Conservation (phyloP, 2,329 filamentous ascomycete genomes). For the Colletotrichum tofieldiae region DNA sequence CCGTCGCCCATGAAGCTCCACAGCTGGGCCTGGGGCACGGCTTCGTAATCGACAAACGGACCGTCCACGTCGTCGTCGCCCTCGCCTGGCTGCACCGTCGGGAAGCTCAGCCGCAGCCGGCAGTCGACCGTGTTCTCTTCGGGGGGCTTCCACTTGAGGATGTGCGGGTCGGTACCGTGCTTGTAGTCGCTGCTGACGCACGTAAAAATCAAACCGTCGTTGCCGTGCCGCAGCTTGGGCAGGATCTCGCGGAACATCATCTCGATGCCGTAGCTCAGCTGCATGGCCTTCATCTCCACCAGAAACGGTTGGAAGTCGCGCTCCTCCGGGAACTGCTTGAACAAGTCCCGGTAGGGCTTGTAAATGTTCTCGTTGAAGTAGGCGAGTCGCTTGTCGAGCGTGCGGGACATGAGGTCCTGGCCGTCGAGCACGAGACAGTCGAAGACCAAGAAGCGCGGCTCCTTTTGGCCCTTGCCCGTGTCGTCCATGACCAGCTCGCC, state of each 20-base stretch:
- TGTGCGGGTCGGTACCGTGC: conserved; percentile 92
- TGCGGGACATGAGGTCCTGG: conserved; percentile 81
- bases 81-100: conserved; percentile 77
- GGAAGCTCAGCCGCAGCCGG: conserved; percentile 83
- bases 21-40: conserved; percentile 81
- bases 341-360: conserved; percentile 76
- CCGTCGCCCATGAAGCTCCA: conserved; percentile 77
- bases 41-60: conserved; percentile 84
- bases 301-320: conserved; percentile 81
- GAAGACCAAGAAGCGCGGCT: conserved; percentile 91
- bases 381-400: conserved; percentile 89
- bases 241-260: conserved; percentile 94
- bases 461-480: conserved; percentile 75
- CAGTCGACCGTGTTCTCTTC: conserved; percentile 97
- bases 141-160: conserved; percentile 98
- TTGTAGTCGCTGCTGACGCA: conserved; percentile 89
- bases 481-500: conserved; percentile 93
- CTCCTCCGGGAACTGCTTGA: conserved; percentile 79
- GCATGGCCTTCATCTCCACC: conserved; percentile 90
- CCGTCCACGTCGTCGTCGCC: conserved; percentile 75
- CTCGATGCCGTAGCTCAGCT: conserved; percentile 89
- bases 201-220: conserved; percentile 98
- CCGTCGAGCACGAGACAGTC: conserved; percentile 90
- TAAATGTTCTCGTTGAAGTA: conserved; percentile 87
- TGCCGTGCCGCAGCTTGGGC: conserved; percentile 88